A percentile compares a stretch with the other conserved stretches of the same genome.
These are phyloP conservation scores for Catunica adiposa DNA, from an alignment of 2,329 filamentous ascomycete species.

Conservation along the genomic window DNA sequence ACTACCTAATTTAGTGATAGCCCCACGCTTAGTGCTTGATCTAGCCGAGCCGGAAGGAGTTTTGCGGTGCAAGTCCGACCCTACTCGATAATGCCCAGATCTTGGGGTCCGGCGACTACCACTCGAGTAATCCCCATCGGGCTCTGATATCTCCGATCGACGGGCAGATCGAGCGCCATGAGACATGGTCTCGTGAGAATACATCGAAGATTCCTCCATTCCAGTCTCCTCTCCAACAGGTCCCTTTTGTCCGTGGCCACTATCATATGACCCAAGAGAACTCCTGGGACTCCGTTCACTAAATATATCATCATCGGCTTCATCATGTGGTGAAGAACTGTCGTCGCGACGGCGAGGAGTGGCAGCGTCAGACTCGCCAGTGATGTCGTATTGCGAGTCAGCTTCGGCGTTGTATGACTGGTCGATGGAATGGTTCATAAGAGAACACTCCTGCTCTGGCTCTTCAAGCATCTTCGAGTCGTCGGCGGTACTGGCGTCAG, in stretches of 20 bases:
- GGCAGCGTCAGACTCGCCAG: not conserved
- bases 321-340: slow-evolving; percentile 31
- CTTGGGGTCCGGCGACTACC: slow-evolving; percentile 43
- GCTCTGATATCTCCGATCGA: slow-evolving; percentile 36
- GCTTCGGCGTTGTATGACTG: slow-evolving; percentile 11
- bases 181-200: slow-evolving; percentile 16
- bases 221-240: slow-evolving; percentile 8
- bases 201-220: slow-evolving; percentile 14
- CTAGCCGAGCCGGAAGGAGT: slow-evolving; percentile 45
- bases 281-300: slow-evolving; percentile 41
- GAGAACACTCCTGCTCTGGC: slow-evolving; percentile 4
- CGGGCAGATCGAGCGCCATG: slow-evolving; percentile 24
- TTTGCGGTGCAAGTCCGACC: slow-evolving; percentile 21
- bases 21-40: slow-evolving; percentile 31
- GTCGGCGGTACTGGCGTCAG: not conserved
- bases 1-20: slow-evolving; percentile 41
- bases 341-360: slow-evolving; percentile 8
- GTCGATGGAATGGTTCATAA: slow-evolving; percentile 13
- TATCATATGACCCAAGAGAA: slow-evolving; percentile 36
- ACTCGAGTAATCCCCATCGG: slow-evolving; percentile 25
- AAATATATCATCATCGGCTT: slow-evolving; percentile 40
- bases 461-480: slow-evolving; percentile 1
- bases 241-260: slow-evolving; percentile 20
- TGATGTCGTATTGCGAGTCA: slow-evolving; percentile 10
- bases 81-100: not conserved